Percentiles rank a stretch among this genome's conserved stretches.
Evolutionary conservation across 352 stramenopile genomes (phyloP).

Genomic region (Globisporangium cederbergense): DNA sequence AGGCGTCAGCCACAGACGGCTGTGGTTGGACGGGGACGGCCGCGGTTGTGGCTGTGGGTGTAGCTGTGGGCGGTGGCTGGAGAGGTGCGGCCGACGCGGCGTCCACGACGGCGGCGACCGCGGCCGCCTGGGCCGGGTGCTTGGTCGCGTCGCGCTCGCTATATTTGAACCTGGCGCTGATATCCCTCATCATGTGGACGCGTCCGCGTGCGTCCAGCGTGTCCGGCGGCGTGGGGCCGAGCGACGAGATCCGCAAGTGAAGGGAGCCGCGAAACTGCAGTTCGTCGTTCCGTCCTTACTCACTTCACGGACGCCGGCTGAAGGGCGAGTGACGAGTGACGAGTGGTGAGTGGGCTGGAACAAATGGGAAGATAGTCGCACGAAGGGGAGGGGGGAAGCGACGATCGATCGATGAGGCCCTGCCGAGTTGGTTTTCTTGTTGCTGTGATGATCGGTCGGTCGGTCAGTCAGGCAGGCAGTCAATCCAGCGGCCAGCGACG

Average conservation of each 20-base stretch:
- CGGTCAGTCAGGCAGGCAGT: slow-evolving; percentile 1
- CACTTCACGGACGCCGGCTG: slow-evolving; percentile 1
- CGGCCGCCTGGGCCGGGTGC: slow-evolving; percentile 7
- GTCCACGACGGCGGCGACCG: slow-evolving; percentile 4
- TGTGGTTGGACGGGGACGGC: not conserved
- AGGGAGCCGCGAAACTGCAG: not conserved
- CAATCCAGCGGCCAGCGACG: slow-evolving; percentile 7
- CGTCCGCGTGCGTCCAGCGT: not conserved
- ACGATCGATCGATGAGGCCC: not conserved
- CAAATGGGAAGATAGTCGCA: not conserved
- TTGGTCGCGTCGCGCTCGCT: slow-evolving; percentile 29
- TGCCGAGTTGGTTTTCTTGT: not conserved
- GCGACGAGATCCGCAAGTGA: slow-evolving; percentile 13
- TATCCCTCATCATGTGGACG: slow-evolving; percentile 48
- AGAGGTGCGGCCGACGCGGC: not conserved
- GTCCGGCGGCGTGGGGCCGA: slow-evolving; percentile 1
- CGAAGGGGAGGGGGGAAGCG: not conserved
- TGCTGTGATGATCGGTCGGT: not conserved
- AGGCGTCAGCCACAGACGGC: slow-evolving; percentile 13
- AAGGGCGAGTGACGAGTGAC: slow-evolving; percentile 3
- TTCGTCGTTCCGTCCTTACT: not conserved
- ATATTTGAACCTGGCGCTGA: slow-evolving; percentile 75
- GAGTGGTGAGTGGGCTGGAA: not conserved
- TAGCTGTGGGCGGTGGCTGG: not conserved
- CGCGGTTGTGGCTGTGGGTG: not conserved